Conservation (phyloP, 2,329 filamentous ascomycete species). For the Leptodontidium sp. region DNA sequence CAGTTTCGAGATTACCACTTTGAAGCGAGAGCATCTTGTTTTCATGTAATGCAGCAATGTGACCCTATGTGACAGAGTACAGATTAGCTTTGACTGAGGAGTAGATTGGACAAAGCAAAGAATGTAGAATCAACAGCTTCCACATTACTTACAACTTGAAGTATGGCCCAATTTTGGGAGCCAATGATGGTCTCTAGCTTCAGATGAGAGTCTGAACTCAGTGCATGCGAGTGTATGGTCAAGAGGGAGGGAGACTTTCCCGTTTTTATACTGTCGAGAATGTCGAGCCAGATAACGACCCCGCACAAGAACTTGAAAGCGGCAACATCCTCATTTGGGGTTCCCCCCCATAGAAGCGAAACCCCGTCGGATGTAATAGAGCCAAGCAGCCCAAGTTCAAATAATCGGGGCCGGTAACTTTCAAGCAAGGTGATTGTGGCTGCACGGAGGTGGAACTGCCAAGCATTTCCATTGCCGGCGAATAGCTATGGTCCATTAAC, state of each 20-base stretch:
- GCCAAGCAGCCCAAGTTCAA: neutral
- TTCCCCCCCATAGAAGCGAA: neutral
- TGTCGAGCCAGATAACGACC: constrained; percentile 58
- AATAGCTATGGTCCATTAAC: constrained; percentile 55
- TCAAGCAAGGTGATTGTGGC: constrained; percentile 34
- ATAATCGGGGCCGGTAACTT: constrained; percentile 20
- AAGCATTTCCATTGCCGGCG: constrained; percentile 48
- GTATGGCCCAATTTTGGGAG: constrained; percentile 64
- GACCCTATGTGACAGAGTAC: constrained; percentile 44
- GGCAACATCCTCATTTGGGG: constrained; percentile 51
- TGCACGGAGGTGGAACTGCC: constrained; percentile 41
- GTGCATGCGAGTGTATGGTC: neutral
- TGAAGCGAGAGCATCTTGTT: constrained; percentile 61
- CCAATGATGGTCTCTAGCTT: constrained; percentile 60
- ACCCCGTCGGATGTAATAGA: neutral
- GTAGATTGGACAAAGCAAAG: too few relatives aligned
- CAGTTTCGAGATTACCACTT: constrained; percentile 24
- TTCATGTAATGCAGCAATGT: constrained; percentile 60
- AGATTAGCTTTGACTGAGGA: neutral
- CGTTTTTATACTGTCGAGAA: constrained; percentile 57
- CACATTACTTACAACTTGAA: constrained; percentile 50
- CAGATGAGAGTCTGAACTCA: constrained; percentile 46
- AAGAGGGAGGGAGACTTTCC: constrained; percentile 48
- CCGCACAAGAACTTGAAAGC: constrained; percentile 57
- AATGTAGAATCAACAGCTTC: neutral